These are phyloP conservation scores for Hippophae gyantsensis DNA, from an alignment of 306 rosid genomes.

Conservation along the genomic window DNA sequence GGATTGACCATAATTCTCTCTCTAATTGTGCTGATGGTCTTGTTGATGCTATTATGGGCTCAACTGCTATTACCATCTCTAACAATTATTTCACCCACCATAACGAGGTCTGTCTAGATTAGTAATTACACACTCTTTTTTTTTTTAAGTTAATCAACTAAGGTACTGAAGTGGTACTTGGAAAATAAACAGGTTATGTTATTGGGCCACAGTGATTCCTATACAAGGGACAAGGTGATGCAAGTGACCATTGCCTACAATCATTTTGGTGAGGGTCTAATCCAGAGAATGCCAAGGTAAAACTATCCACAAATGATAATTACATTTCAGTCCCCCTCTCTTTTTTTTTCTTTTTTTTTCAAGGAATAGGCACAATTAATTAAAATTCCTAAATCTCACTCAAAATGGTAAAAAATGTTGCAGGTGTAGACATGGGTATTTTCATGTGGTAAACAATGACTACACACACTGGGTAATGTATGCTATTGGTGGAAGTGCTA, in stretches of 20 bases:
- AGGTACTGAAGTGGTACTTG: neutral
- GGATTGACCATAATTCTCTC: slow-evolving; percentile 88
- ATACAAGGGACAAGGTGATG: slow-evolving; percentile 77
- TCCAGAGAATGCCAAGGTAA: slow-evolving; percentile 99
- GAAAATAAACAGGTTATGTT: slow-evolving; percentile 56
- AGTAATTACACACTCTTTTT: neutral
- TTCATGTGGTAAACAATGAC: slow-evolving; percentile 97
- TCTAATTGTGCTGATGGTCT: slow-evolving; percentile 92
- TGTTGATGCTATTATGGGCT: slow-evolving; percentile 82
- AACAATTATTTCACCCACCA: slow-evolving; percentile 88
- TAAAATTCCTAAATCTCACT: neutral
- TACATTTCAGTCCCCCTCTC: neutral
- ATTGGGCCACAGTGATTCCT: slow-evolving; percentile 89
- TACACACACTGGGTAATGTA: slow-evolving; percentile 98
- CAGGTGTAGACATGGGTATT: slow-evolving; percentile 97
- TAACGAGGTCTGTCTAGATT: slow-evolving; percentile 49
- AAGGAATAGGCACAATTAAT: neutral
- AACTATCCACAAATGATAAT: neutral
- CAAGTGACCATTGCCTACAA: slow-evolving; percentile 97
- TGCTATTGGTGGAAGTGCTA: slow-evolving; percentile 97
- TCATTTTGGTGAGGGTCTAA: slow-evolving; percentile 95
- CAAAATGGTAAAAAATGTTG: slow-evolving; percentile 16
- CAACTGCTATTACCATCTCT: slow-evolving; percentile 85
- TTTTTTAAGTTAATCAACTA: neutral
- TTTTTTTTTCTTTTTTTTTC: neutral